Base-by-base conservation (phyloP, 164 flowering plant species). In the Dillenia turbinata region DNA sequence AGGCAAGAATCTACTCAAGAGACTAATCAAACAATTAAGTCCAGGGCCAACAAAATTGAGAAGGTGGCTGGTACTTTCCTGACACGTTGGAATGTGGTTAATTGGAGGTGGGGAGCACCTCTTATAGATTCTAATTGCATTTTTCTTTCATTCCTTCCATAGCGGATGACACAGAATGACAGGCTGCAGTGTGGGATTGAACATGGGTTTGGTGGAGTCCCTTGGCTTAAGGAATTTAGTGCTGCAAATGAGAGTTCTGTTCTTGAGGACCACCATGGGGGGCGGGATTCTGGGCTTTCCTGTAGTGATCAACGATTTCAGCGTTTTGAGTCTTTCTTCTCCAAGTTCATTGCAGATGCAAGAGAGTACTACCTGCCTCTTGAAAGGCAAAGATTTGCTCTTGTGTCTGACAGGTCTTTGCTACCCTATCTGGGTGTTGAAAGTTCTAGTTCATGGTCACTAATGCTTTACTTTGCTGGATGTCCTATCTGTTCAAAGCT, bases 281-380 rank as follows among this genome's bases (percentile, higher is more conserved):
- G 17, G n/a, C 46, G 47, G 50, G 71, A 47, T 58, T 47, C 19
- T 57, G 75, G 61, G 46, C 49, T 46, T 44, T 78, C 82, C 16
- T 94, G 98, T 71, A 72, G 66, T 13, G 48, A 61, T 48, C 75
- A 79, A 67, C 88, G 87, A 61, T 86, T 80, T 70, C 72, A 72
- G 73, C 71, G 44, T 19, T 89, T 84, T 75, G 72, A 80, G 14
- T 65, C 78, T 44, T 87, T 87, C 75, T 79, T 90, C 69, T 60
- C 78, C 14, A 84, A 81, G 60, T 81, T 89, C 59, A 71, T 73
- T 58, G 61, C 61, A 15, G 56, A 73, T 61, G 79, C 86, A 47
- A 77, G 85, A 71, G 90, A 87, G 60, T 74, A 71, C 69, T 89
- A 79, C 60, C 81, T 94, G 61, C 98, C 95, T 56, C 82, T 84